phyloP scores from a whole-genome alignment of 768 basidiomycete species.

The Cytidiella melzeri region DNA sequence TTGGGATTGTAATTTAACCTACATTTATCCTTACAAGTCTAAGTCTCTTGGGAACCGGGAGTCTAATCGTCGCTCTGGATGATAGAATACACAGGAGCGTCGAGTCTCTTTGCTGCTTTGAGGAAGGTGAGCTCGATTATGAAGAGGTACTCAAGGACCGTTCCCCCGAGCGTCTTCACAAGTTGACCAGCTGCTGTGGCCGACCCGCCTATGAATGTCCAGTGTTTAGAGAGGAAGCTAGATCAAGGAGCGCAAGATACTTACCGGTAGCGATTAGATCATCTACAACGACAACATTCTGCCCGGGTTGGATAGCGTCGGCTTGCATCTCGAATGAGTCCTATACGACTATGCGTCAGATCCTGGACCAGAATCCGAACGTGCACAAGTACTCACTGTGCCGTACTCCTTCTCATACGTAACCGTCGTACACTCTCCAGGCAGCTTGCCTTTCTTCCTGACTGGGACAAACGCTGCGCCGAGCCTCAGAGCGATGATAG shows the following conservation, averaged over 20 bases:
- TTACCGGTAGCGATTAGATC: constrained; percentile 94
- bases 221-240: not conserved
- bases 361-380: not conserved
- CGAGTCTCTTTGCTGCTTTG: constrained; percentile 69
- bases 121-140: constrained; percentile 79
- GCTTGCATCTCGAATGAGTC: constrained; percentile 96
- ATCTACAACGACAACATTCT: constrained; percentile 84
- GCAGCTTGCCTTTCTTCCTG: constrained; percentile 91
- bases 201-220: constrained; percentile 63
- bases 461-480: constrained; percentile 96
- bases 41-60: not conserved
- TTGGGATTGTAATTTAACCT: not conserved
- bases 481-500: constrained; percentile 82
- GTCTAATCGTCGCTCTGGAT: constrained; percentile 63
- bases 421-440: constrained; percentile 70
- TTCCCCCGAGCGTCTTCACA: constrained; percentile 74
- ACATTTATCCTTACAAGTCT: not conserved
- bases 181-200: constrained; percentile 91
- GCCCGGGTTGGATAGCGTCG: constrained; percentile 75
- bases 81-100: constrained; percentile 87
- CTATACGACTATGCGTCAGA: constrained; percentile 31
- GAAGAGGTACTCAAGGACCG: constrained; percentile 89
- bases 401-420: constrained; percentile 94
- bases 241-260: constrained; percentile 12
- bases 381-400: constrained; percentile 39